These are phyloP conservation scores for Boletellus sp. DNA, from an alignment of 1,284 basidiomycete genomes.

Conservation along the genomic window DNA sequence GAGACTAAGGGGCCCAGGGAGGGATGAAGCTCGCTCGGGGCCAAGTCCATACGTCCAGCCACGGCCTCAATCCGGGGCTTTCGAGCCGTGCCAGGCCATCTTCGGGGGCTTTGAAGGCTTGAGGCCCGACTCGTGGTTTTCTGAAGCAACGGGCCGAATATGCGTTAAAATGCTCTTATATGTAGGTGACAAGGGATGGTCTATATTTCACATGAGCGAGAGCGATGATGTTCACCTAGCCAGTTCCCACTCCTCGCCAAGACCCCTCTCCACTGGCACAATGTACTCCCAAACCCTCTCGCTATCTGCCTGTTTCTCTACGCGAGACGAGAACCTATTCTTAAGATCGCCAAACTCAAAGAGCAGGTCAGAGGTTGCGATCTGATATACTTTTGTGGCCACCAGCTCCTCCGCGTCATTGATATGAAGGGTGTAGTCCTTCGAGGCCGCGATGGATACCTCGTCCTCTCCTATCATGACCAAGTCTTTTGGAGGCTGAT, in stretches of 20 bases:
- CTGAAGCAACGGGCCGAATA: too few relatives aligned
- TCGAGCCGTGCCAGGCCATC: too few relatives aligned
- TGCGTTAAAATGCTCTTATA: too few relatives aligned
- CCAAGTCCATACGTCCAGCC: too few relatives aligned
- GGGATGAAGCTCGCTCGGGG: too few relatives aligned
- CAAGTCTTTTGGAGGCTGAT: background rate
- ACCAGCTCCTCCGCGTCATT: background rate
- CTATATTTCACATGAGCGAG: too few relatives aligned
- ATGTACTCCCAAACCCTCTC: background rate
- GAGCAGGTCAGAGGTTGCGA: background rate
- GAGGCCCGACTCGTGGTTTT: too few relatives aligned
- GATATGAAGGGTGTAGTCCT: background rate
- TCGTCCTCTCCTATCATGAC: conserved; percentile 1
- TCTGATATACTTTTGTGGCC: background rate
- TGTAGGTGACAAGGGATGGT: too few relatives aligned
- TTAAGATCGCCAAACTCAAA: background rate
- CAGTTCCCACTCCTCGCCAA: background rate
- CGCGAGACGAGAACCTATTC: background rate
- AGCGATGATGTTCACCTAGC: too few relatives aligned
- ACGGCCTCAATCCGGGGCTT: too few relatives aligned
- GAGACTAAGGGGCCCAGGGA: too few relatives aligned
- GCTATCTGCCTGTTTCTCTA: background rate
- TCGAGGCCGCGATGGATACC: background rate
- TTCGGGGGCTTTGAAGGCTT: too few relatives aligned
- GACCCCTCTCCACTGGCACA: background rate